Percentiles rank a stretch among this genome's conserved stretches.
These are phyloP conservation scores for Chaetoscypha palmicola DNA, from an alignment of 2,329 filamentous ascomycete genomes.

Conservation along the genomic window DNA sequence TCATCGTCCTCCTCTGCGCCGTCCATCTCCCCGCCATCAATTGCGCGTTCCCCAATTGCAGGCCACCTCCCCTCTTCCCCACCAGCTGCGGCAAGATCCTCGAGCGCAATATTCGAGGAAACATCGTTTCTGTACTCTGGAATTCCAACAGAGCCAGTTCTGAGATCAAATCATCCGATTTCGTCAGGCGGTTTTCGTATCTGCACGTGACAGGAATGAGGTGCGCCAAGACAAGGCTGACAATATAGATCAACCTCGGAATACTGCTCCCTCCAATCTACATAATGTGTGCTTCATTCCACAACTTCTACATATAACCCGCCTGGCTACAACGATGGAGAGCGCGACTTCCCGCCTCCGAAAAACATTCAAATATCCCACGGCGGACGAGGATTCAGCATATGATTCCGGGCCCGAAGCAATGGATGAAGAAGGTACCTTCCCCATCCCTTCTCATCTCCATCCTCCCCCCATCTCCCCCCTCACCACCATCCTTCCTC, in stretches of 20 bases:
- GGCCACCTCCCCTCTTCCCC: constrained; percentile 5
- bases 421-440: constrained; percentile 73
- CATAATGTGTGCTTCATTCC: neutral
- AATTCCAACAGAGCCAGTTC: neutral
- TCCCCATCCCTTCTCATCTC: too few relatives aligned
- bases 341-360: constrained; percentile 54
- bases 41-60: constrained; percentile 1
- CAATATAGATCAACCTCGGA: neutral
- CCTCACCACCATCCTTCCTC: too few relatives aligned
- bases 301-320: neutral
- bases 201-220: neutral
- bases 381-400: constrained; percentile 46
- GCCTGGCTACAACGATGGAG: constrained; percentile 19
- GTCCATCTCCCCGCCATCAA: neutral
- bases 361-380: constrained; percentile 69
- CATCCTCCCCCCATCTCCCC: too few relatives aligned
- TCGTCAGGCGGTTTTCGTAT: neutral
- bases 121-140: constrained; percentile 18
- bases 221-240: constrained; percentile 3
- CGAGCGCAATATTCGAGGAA: constrained; percentile 26
- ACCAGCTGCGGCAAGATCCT: constrained; percentile 18
- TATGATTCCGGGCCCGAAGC: constrained; percentile 42
- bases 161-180: constrained; percentile 1
- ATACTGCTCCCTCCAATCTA: neutral
- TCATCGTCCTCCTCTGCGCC: constrained; percentile 39